Conservation (phyloP, 2,329 filamentous ascomycete genomes). For the Alternaria dauci region DNA sequence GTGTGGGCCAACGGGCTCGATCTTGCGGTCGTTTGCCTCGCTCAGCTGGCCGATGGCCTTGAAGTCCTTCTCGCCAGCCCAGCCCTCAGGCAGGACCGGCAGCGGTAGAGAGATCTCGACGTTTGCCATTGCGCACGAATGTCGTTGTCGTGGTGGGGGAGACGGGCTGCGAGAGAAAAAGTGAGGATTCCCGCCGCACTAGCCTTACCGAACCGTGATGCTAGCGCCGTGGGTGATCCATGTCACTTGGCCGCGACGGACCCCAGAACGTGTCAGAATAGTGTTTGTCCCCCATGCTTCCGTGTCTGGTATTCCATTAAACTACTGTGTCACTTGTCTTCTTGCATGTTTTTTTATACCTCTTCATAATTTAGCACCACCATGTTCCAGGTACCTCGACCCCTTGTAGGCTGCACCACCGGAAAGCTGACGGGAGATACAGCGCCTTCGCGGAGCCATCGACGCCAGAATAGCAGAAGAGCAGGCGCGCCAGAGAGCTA, state of each 20-base stretch:
- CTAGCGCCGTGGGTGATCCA: constrained; percentile 9
- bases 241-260: constrained; percentile 10
- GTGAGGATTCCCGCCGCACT: constrained; percentile 18
- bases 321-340: constrained; percentile 1
- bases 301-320: constrained; percentile 4
- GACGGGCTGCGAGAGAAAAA: constrained; percentile 14
- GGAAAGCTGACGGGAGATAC: constrained; percentile 30
- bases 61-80: constrained; percentile 91
- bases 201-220: constrained; percentile 22
- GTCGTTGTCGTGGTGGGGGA: constrained; percentile 19
- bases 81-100: constrained; percentile 79
- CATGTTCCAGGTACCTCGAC: constrained; percentile 49
- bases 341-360: constrained; percentile 15
- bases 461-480: constrained; percentile 90
- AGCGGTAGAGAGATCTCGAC: constrained; percentile 71
- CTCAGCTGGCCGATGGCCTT: constrained; percentile 82
- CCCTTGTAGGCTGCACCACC: neutral
- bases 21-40: constrained; percentile 79
- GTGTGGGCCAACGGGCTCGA: constrained; percentile 96
- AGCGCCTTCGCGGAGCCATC: constrained; percentile 86
- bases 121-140: constrained; percentile 66
- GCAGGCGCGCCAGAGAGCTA: constrained; percentile 76
- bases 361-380: constrained; percentile 28
- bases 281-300: constrained; percentile 4
- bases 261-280: constrained; percentile 21